phyloP scores from a whole-genome alignment of 441 rosid genomes.

The Hura crepitans region DNA sequence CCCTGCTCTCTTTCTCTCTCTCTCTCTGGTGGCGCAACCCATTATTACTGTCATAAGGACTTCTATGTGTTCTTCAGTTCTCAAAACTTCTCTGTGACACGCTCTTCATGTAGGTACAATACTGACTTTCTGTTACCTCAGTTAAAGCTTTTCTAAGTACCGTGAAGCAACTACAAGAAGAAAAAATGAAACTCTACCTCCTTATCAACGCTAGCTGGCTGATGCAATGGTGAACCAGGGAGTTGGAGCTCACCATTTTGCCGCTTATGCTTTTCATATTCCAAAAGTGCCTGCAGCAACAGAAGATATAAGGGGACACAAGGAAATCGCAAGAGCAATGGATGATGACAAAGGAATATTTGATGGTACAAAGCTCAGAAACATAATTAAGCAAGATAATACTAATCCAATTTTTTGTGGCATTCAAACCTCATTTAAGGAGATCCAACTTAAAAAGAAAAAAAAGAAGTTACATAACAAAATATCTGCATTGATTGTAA shows the following conservation, averaged over 20 bases:
- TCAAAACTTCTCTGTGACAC: not conserved
- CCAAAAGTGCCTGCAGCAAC: conserved; percentile 63
- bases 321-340: conserved; percentile 10
- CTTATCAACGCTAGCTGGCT: conserved; percentile 46
- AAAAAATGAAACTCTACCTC: conserved; percentile 42
- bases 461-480: not conserved
- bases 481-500: not conserved
- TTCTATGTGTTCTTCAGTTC: not conserved
- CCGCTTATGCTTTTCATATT: conserved; percentile 64
- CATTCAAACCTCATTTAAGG: conserved; percentile 4
- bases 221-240: conserved; percentile 44
- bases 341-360: not conserved
- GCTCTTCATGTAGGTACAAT: not conserved
- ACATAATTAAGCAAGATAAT: not conserved
- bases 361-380: conserved; percentile 1
- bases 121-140: not conserved
- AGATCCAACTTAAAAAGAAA: not conserved
- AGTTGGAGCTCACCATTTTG: conserved; percentile 63
- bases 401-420: not conserved
- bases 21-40: not conserved
- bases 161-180: not conserved
- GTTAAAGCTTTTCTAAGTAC: not conserved
- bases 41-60: not conserved
- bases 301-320: conserved; percentile 23
- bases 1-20: not conserved